Percentiles rank a stretch among this genome's conserved stretches.
Conservation (phyloP, 148 eudicot species). For the Silene latifolia region DNA sequence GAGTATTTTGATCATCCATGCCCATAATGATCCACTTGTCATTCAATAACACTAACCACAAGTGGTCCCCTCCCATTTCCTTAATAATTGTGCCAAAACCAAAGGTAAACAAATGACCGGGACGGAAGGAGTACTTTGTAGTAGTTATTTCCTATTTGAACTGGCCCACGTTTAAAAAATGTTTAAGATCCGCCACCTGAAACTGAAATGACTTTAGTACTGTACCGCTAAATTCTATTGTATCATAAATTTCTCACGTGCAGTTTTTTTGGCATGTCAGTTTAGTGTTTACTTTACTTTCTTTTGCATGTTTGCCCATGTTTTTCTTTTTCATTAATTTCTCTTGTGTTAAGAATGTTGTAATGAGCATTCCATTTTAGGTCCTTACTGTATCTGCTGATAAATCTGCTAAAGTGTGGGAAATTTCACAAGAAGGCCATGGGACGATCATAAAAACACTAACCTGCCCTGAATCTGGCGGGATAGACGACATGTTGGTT, state of each 20-base stretch:
- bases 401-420: slow-evolving; percentile 93
- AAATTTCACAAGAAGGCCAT: slow-evolving; percentile 65
- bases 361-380: slow-evolving; percentile 29
- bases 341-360: background rate
- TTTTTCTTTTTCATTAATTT: background rate
- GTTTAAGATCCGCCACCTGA: no score
- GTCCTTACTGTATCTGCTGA: slow-evolving; percentile 95
- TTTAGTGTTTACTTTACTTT: background rate
- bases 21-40: no score
- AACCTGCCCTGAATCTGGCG: slow-evolving; percentile 71
- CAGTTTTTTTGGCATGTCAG: background rate
- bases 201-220: no score
- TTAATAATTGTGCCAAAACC: no score
- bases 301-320: background rate
- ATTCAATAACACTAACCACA: no score
- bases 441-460: slow-evolving; percentile 59
- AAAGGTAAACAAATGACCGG: no score
- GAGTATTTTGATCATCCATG: no score
- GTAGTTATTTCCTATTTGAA: no score
- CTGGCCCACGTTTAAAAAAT: no score
- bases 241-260: background rate
- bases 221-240: no score
- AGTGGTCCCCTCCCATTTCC: no score
- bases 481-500: slow-evolving; percentile 92
- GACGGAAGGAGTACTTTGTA: no score